phyloP scores from a whole-genome alignment of 2,329 filamentous ascomycete species.

The Dactylellina drechsleri region DNA sequence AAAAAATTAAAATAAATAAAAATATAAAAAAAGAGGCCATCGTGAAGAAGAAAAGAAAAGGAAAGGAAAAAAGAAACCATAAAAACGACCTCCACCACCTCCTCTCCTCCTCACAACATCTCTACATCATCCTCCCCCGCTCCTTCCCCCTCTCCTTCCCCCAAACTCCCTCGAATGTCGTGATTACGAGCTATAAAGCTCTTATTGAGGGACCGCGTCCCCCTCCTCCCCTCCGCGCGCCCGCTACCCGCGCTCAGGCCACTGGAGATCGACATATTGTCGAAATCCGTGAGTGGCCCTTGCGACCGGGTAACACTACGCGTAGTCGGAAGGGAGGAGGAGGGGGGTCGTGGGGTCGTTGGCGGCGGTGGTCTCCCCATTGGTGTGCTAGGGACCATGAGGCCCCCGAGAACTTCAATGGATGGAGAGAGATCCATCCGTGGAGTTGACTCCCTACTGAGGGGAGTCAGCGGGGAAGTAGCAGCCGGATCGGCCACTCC shows the following conservation, averaged over 20 bases:
- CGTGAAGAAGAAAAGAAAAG: not conserved
- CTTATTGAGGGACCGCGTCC: not conserved
- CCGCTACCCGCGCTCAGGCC: no score
- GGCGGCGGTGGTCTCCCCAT: no score
- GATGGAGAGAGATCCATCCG: not conserved
- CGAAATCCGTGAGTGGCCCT: not conserved
- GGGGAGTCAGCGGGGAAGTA: conserved; percentile 27
- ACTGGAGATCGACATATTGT: not conserved
- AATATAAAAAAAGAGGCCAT: not conserved
- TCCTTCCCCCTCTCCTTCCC: conserved; percentile 24
- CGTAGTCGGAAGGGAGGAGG: no score
- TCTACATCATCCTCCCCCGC: not conserved
- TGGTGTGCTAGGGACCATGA: not conserved
- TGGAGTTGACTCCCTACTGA: conserved; percentile 26
- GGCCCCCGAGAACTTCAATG: not conserved
- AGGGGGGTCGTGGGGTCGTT: no score
- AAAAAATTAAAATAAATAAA: not conserved
- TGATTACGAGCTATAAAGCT: conserved; percentile 24
- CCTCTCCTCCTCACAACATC: no score
- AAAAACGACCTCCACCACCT: not conserved
- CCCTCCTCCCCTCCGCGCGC: not conserved
- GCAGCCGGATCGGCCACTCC: not conserved
- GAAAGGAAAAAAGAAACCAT: conserved; percentile 1
- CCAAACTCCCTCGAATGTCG: conserved; percentile 11
- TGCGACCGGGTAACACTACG: conserved; percentile 19